These are phyloP conservation scores for Microcos paniculata DNA, from an alignment of 345 rosid species.

Conservation along the genomic window DNA sequence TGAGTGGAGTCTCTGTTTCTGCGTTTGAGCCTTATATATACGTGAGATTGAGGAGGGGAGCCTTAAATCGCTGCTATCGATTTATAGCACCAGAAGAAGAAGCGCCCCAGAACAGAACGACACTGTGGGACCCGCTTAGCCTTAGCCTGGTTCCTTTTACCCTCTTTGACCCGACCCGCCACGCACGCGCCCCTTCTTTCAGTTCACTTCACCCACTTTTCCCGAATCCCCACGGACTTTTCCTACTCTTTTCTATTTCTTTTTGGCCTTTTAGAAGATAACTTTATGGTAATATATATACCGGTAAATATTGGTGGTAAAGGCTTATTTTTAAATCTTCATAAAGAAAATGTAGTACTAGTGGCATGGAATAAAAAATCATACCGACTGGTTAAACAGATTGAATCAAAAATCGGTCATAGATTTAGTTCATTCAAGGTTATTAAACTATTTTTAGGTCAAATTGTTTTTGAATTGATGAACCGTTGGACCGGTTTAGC, in stretches of 20 bases:
- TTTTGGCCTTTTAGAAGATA: too few species aligned
- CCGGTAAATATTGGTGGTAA: too few species aligned
- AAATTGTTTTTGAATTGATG: too few species aligned
- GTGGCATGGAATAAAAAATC: too few species aligned
- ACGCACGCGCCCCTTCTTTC: not conserved
- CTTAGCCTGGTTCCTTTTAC: not conserved
- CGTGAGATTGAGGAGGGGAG: not conserved
- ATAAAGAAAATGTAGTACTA: too few species aligned
- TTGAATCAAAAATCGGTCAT: too few species aligned
- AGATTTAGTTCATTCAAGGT: too few species aligned
- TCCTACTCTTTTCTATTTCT: not conserved
- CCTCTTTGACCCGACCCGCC: not conserved
- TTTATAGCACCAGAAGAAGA: not conserved
- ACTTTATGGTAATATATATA: too few species aligned
- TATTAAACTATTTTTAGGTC: too few species aligned
- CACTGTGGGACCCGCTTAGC: not conserved
- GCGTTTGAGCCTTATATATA: not conserved
- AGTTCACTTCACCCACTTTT: not conserved
- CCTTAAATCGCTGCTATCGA: conserved; percentile 13
- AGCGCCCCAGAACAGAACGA: not conserved
- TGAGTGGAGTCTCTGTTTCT: not conserved
- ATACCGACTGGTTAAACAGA: too few species aligned
- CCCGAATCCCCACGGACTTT: not conserved
- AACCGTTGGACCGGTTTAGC: too few species aligned
- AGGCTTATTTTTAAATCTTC: too few species aligned